phyloP scores from a whole-genome alignment of 2,329 filamentous ascomycete genomes.

The Pyrenophora tritici-repentis region DNA sequence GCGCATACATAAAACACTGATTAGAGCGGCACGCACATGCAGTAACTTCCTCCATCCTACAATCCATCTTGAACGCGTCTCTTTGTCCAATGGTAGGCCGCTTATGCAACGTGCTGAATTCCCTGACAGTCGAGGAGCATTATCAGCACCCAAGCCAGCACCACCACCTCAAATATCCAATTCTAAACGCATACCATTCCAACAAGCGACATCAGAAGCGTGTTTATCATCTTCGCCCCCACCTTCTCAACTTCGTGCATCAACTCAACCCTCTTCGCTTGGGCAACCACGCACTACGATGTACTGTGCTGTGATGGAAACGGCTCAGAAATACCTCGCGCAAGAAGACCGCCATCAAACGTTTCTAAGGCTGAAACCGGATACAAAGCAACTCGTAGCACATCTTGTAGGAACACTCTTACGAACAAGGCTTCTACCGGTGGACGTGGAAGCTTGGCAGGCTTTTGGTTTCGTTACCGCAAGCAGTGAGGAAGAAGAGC shows the following conservation, averaged over 20 bases:
- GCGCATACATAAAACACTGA: constrained; percentile 9
- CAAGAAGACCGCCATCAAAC: background rate
- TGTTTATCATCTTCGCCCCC: no score
- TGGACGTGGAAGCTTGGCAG: constrained; percentile 11
- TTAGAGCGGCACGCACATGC: background rate
- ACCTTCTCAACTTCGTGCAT: no score
- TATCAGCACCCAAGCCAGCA: no score
- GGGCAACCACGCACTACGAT: background rate
- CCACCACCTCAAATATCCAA: no score
- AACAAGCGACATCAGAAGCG: background rate
- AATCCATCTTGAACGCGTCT: background rate
- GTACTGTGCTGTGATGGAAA: background rate
- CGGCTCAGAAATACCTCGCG: background rate
- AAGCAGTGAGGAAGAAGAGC: constrained; percentile 5
- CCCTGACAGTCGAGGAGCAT: no score
- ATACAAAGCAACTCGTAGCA: constrained; percentile 3
- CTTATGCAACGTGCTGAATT: no score
- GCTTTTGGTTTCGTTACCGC: constrained; percentile 24
- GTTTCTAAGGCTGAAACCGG: no score
- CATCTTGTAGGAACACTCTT: constrained; percentile 7
- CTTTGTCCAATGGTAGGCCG: no score
- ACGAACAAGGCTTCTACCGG: background rate
- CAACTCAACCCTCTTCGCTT: no score
- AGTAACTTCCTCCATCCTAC: background rate
- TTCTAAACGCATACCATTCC: no score